Base-by-base conservation (phyloP, 192 early-diverging fungal species). In the Borealophlyctis nickersoniae region DNA sequence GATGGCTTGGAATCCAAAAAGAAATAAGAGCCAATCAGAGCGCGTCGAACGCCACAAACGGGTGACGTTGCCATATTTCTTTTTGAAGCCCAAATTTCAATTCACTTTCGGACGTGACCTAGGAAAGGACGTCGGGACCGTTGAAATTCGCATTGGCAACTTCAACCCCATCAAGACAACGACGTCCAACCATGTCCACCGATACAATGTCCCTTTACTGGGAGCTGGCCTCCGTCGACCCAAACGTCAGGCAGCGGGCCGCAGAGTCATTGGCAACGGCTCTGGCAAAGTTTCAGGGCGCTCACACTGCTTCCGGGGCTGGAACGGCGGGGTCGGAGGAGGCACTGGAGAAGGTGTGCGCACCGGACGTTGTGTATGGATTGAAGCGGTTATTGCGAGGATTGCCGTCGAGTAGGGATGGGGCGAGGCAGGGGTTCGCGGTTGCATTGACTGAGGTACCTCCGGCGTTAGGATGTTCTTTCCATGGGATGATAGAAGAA, bases 401-500 rank as follows among this genome's bases (percentile, higher is more conserved):
- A 59, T 77, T 99, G 45, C 83, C 91, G 27, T 90, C 87, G 50
- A 83, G 89, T 9, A 83, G 94, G 36, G 86, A 91, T 51, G 93
- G 87, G 22, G 95, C 97, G 14, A 80, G 97, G 49, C 95, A 97
- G 60, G 97, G 97, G 4, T 99, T 95, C 74, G 85, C 94, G 19
- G 77, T 96, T n/a, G 92, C 92, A 7, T 82, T 99, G 49, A 89
- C 92, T 2, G 94, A 98, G 84, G 73, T 89, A 63, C 60, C n/a
- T n/a, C n/a, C n/a, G n/a, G n/a, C n/a, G n/a, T n/a, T n/a, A n/a
- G n/a, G n/a, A n/a, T n/a, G n/a, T n/a, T n/a, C n/a, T n/a, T n/a
- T n/a, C n/a, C n/a, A n/a, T n/a, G n/a, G n/a, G n/a, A n/a, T n/a
- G n/a, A n/a, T n/a, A n/a, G n/a, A n/a, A n/a, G n/a, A n/a, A n/a